phyloP scores from a whole-genome alignment of 371 early-diverging fungal genomes.

The Massospora cicadina region DNA sequence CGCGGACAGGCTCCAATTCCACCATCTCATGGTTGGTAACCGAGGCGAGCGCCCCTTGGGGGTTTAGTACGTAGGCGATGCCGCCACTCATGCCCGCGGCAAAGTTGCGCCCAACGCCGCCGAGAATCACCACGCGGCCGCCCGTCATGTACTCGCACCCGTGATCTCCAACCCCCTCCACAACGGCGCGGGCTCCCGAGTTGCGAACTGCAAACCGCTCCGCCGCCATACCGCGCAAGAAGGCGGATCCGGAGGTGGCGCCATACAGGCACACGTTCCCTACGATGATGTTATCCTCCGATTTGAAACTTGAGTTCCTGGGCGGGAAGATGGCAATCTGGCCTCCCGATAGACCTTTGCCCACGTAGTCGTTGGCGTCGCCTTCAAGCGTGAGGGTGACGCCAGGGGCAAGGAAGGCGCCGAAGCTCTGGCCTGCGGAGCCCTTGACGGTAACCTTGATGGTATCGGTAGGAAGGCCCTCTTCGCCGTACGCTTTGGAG shows the following conservation, averaged over 20 bases:
- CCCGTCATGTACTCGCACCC: constrained; percentile 98
- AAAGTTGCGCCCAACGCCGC: constrained; percentile 76
- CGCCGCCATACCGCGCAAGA: constrained; percentile 86
- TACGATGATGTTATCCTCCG: constrained; percentile 76
- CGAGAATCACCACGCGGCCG: constrained; percentile 69
- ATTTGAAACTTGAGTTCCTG: constrained; percentile 47
- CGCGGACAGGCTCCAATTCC: constrained; percentile 56
- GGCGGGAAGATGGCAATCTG: constrained; percentile 76
- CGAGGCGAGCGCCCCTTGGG: constrained; percentile 29
- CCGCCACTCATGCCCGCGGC: constrained; percentile 94
- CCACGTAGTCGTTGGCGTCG: constrained; percentile 95
- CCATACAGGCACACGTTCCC: constrained; percentile 96
- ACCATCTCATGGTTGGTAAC: constrained; percentile 85
- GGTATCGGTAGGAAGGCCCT: constrained; percentile 68
- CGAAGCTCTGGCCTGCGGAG: constrained; percentile 93
- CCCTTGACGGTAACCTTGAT: constrained; percentile 71
- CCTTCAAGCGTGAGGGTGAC: constrained; percentile 84
- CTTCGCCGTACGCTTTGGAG: constrained; percentile 58
- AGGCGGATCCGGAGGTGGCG: constrained; percentile 81
- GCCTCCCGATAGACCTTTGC: constrained; percentile 93
- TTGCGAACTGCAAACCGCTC: constrained; percentile 96
- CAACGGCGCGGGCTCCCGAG: constrained; percentile 86
- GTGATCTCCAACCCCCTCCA: constrained; percentile 95
- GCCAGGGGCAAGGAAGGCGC: constrained; percentile 87
- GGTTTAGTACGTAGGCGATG: constrained; percentile 69